These are phyloP conservation scores for Pyricularia sp. DNA, from an alignment of 2,329 filamentous ascomycete species.

Conservation along the genomic window DNA sequence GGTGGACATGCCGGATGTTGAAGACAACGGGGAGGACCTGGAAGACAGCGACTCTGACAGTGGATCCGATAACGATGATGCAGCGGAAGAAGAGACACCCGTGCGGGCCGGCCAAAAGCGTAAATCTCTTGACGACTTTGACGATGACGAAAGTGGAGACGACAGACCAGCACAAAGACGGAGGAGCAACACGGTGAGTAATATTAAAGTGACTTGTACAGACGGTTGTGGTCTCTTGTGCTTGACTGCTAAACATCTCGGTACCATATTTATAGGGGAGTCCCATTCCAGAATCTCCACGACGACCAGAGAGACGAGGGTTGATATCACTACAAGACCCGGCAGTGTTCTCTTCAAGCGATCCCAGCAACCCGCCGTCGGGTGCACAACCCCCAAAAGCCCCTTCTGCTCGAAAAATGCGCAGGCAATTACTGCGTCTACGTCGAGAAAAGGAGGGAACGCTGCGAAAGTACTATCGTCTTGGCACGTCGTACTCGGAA, in stretches of 20 bases:
- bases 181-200: slow-evolving; percentile 75
- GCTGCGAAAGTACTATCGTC: slow-evolving; percentile 73
- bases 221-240: neutral
- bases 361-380: slow-evolving; percentile 43
- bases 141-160: slow-evolving; percentile 65
- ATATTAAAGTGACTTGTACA: slow-evolving; percentile 13
- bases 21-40: slow-evolving; percentile 59
- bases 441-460: slow-evolving; percentile 68
- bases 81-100: slow-evolving; percentile 29
- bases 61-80: slow-evolving; percentile 42
- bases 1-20: slow-evolving; percentile 82
- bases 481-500: slow-evolving; percentile 87
- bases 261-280: slow-evolving; percentile 38
- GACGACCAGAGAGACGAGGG: slow-evolving; percentile 49
- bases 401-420: slow-evolving; percentile 62
- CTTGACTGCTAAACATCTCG: neutral
- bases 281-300: slow-evolving; percentile 56
- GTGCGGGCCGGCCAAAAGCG: slow-evolving; percentile 55
- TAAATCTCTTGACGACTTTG: slow-evolving; percentile 67
- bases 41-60: slow-evolving; percentile 48
- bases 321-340: slow-evolving; percentile 45
- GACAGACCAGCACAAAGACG: slow-evolving; percentile 70
- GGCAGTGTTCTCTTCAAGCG: slow-evolving; percentile 35
- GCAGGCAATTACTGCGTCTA: slow-evolving; percentile 64
- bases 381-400: slow-evolving; percentile 49